These are phyloP conservation scores for Cytospora chrysosperma DNA, from an alignment of 2,329 filamentous ascomycete genomes.

Conservation along the genomic window DNA sequence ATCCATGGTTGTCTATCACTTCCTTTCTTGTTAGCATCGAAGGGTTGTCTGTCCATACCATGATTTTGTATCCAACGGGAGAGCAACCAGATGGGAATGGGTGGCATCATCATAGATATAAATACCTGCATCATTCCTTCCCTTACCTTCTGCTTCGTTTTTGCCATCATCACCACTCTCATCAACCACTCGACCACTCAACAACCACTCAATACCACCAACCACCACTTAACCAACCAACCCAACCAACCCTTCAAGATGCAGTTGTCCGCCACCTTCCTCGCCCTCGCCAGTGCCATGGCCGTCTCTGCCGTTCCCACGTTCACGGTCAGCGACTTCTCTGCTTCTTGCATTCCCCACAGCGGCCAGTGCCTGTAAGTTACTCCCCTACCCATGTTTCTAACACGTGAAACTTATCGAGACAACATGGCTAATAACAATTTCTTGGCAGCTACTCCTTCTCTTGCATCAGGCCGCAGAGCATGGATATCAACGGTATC, in stretches of 20 bases:
- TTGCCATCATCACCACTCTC: background rate
- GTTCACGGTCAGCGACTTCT: conserved; percentile 16
- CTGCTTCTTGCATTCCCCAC: conserved; percentile 19
- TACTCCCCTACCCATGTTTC: background rate
- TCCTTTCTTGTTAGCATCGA: background rate
- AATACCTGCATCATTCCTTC: background rate
- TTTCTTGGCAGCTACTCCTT: conserved; percentile 14
- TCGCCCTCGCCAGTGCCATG: conserved; percentile 21
- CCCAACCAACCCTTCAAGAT: conserved; percentile 20
- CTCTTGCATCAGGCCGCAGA: background rate
- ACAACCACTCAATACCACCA: background rate
- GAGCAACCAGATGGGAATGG: background rate
- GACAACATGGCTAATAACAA: background rate
- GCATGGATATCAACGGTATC: conserved; percentile 14
- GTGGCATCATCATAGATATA: background rate
- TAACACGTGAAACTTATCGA: background rate
- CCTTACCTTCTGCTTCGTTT: background rate
- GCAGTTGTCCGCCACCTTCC: conserved; percentile 21
- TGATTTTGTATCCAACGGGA: background rate
- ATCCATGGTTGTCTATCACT: background rate
- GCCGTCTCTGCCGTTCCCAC: conserved; percentile 3
- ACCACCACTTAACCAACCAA: background rate
- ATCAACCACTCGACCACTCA: conserved; percentile 1
- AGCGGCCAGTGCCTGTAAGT: conserved; percentile 20
- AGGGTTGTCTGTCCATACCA: background rate